Evolutionary conservation across 371 early-diverging fungal genomes (phyloP), one percentile per base, ranked within the genome.

Genomic region (Syncephalastrum monosporum): DNA sequence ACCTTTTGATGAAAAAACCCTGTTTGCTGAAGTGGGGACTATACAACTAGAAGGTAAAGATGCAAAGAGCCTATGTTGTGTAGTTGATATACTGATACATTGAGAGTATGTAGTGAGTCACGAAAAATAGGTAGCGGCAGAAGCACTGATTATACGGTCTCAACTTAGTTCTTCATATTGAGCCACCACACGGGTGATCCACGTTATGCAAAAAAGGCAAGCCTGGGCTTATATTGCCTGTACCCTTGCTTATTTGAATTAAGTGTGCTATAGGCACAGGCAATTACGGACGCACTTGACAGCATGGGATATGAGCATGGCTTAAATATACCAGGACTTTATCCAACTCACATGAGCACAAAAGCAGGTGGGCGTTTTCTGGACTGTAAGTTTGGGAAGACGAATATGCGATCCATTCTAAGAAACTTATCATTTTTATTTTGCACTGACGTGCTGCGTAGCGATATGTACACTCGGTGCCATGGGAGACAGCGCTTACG

Each of bases 1-100:
- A 10, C 29, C 68, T 0, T 44, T 41, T 13, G 45, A 56, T 14
- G 29, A 52, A 17, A 52, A 53, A 10, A 59, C 63, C 21, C 53
- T 69, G 12, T 47, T 93, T 19, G 95, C 95, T 1, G 94, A 95
- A 53, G 85, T 91, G n/a, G 94, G 93, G 6, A 87, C 94, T 0
- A 68, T 96, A 24, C 81, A 93, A 51, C 64, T 97, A 27, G 98
- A 33, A 33, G 38, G 38, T 33, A 12, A 33, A 33, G 38, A 33
- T 8, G 38, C 12, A 33, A 10, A 33, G 10, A 12, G 38, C 0
- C 7, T 10, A 33, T 33, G 2, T 6, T 29, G 10, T 10, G 12
- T 12, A 12, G 10, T 0, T 12, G 7, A 2, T 12, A 33, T 5
- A 33, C 38, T 33, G 10, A 33, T 10, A 33, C 2, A 33, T 33